These are phyloP conservation scores for Penicillium bovifimosum DNA, from an alignment of 495 filamentous ascomycete species.

Conservation along the genomic window DNA sequence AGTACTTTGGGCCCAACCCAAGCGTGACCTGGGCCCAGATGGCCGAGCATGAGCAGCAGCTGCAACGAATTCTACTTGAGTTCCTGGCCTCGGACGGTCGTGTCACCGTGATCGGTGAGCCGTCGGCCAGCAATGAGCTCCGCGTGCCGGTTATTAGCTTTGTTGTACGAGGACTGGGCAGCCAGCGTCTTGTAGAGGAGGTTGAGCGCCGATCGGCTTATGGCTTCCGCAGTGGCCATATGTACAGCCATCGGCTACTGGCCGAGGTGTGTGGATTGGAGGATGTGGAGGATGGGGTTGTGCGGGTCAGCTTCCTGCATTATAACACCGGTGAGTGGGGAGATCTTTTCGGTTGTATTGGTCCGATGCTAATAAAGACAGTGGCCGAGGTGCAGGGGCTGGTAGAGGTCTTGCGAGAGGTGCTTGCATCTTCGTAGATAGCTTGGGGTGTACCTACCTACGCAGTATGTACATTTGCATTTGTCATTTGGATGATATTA, in stretches of 20 bases:
- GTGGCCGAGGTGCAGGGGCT: slow-evolving; percentile 52
- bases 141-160: slow-evolving; percentile 66
- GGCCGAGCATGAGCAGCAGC: slow-evolving; percentile 50
- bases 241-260: slow-evolving; percentile 60
- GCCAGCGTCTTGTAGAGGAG: slow-evolving; percentile 54
- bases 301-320: slow-evolving; percentile 66
- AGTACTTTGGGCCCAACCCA: slow-evolving; percentile 46
- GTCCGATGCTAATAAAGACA: slow-evolving; percentile 22
- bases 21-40: slow-evolving; percentile 47
- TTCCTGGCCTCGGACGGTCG: slow-evolving; percentile 46
- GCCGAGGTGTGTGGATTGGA: slow-evolving; percentile 53
- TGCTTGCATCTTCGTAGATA: slow-evolving; percentile 15
- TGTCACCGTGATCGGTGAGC: slow-evolving; percentile 54
- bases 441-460: too few relatives aligned
- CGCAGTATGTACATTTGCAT: too few relatives aligned
- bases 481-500: background rate
- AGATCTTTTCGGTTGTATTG: background rate
- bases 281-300: slow-evolving; percentile 52
- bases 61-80: slow-evolving; percentile 52
- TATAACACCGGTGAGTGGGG: slow-evolving; percentile 63
- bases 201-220: slow-evolving; percentile 51
- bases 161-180: slow-evolving; percentile 49
- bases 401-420: slow-evolving; percentile 43
- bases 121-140: slow-evolving; percentile 30
- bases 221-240: slow-evolving; percentile 62